These are phyloP conservation scores for Scleromitrula shiraiana DNA, from an alignment of 2,329 filamentous ascomycete genomes.

Conservation along the genomic window DNA sequence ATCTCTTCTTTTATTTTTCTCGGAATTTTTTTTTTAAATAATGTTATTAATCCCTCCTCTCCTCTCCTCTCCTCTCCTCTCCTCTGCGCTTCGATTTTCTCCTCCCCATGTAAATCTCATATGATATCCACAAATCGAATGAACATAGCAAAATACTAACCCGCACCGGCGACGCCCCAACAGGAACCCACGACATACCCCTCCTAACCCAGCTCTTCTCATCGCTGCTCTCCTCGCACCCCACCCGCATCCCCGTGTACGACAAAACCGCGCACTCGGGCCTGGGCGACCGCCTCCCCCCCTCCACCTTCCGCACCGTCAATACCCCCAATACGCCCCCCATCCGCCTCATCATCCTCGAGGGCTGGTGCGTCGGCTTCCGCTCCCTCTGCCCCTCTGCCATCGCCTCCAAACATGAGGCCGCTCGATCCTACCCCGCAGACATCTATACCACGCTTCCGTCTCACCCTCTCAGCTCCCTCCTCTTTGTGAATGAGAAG, in stretches of 20 bases:
- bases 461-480: constrained; percentile 45
- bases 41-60: too few species aligned
- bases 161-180: not conserved
- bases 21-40: not conserved
- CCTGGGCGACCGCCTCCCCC: constrained; percentile 52
- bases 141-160: not conserved
- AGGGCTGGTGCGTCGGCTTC: constrained; percentile 69
- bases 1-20: not conserved
- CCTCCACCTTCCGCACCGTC: constrained; percentile 42
- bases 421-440: constrained; percentile 14
- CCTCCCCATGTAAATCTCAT: not conserved
- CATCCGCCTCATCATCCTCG: constrained; percentile 53
- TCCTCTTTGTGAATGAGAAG: constrained; percentile 51
- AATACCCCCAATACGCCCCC: constrained; percentile 25
- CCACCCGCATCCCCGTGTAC: constrained; percentile 52
- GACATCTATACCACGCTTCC: constrained; percentile 24
- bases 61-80: not conserved
- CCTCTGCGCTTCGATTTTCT: too few species aligned
- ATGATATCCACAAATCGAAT: too few species aligned
- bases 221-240: constrained; percentile 39
- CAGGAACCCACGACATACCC: constrained; percentile 53
- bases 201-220: constrained; percentile 47
- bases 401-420: constrained; percentile 38
- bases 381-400: constrained; percentile 41
- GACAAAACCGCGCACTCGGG: constrained; percentile 59